Evolutionary conservation across 2,329 filamentous ascomycete species (phyloP).

Genomic region (Talaromyces sp.): DNA sequence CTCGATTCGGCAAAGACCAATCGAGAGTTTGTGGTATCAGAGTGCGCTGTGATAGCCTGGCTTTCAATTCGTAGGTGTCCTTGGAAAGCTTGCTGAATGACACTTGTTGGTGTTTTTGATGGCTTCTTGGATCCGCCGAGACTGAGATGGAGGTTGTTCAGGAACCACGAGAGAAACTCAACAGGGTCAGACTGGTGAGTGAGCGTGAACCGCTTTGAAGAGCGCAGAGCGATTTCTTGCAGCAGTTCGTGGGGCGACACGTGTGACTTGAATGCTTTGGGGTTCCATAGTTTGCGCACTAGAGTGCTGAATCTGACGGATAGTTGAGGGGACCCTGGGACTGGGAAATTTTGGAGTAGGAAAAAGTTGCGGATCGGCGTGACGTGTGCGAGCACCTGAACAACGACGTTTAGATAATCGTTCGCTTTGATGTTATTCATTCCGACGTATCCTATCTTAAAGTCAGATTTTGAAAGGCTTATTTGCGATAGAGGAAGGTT

Average conservation of each 20-base stretch:
- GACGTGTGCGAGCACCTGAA: constrained; percentile 88
- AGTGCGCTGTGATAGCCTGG: constrained; percentile 87
- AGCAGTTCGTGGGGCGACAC: constrained; percentile 96
- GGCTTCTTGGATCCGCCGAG: constrained; percentile 88
- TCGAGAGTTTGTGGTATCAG: constrained; percentile 74
- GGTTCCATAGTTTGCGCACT: constrained; percentile 97
- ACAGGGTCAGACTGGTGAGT: constrained; percentile 91
- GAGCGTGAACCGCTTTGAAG: constrained; percentile 87
- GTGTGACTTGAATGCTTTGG: constrained; percentile 90
- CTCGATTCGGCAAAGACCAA: constrained; percentile 90
- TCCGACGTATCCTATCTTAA: constrained; percentile 69
- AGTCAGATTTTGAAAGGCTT: constrained; percentile 12
- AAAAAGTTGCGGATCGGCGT: constrained; percentile 86
- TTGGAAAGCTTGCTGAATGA: constrained; percentile 91
- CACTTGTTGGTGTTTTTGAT: constrained; percentile 61
- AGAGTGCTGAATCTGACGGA: constrained; percentile 84
- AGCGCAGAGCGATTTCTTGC: constrained; percentile 86
- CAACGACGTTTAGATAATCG: constrained; percentile 94
- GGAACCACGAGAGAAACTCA: constrained; percentile 95
- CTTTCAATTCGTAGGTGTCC: constrained; percentile 88
- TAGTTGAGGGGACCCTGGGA: constrained; percentile 66
- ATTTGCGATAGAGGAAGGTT: not conserved
- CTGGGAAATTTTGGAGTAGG: constrained; percentile 75
- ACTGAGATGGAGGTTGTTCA: constrained; percentile 90
- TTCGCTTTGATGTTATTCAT: constrained; percentile 99